Percentiles rank a stretch among this genome's conserved stretches.
phyloP scores from a whole-genome alignment of 169 alveolate species.

The Eimeria maxima region DNA sequence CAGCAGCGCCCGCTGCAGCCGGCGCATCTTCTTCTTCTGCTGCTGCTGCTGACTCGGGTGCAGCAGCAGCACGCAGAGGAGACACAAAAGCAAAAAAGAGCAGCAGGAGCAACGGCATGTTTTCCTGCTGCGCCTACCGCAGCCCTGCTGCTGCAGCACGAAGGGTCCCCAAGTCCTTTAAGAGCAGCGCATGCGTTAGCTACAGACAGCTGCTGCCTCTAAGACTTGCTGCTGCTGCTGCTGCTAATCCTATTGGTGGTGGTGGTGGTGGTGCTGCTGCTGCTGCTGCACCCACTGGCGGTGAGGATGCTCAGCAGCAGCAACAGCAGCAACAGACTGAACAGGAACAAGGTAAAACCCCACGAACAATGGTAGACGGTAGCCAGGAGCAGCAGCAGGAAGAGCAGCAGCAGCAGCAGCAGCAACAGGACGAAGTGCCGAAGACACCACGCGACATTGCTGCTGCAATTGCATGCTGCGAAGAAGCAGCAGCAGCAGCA shows the following conservation, averaged over 20 bases:
- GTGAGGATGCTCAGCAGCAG: neutral
- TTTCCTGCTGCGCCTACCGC: constrained; percentile 22
- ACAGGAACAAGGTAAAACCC: neutral
- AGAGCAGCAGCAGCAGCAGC: constrained; percentile 53
- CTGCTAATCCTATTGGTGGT: neutral
- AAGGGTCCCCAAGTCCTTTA: neutral
- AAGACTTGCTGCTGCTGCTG: constrained; percentile 1
- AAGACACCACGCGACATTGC: neutral
- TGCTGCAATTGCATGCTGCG: constrained; percentile 16
- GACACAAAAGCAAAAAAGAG: neutral
- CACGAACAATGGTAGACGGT: neutral
- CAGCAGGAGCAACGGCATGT: constrained; percentile 22
- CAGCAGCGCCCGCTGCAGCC: constrained; percentile 16
- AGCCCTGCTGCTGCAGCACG: neutral
- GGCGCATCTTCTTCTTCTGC: neutral
- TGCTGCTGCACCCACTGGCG: neutral
- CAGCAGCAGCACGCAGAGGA: neutral
- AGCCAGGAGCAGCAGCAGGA: neutral
- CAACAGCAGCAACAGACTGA: constrained; percentile 17
- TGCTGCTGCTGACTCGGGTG: neutral
- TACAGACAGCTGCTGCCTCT: constrained; percentile 28
- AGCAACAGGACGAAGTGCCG: constrained; percentile 6
- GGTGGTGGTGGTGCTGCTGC: neutral
- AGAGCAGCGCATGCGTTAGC: neutral
- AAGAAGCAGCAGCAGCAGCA: constrained; percentile 32